Evolutionary conservation across 306 rosid species (phyloP).

Genomic region (Aeschynomene evenia): DNA sequence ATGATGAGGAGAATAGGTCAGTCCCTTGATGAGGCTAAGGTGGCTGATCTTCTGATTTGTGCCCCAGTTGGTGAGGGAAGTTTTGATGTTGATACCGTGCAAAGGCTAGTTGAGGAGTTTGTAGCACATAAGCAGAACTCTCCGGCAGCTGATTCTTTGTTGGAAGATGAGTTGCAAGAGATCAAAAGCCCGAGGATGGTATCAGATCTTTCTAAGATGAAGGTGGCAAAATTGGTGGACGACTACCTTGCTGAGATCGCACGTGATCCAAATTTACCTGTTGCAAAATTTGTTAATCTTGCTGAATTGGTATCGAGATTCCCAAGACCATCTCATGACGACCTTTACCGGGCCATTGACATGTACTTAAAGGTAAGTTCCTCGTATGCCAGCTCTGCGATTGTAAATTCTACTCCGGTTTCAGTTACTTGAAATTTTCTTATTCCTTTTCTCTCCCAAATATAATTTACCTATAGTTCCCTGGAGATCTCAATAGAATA

Average conservation of each 20-base stretch:
- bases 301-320: slow-evolving; percentile 70
- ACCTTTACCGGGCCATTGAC: slow-evolving; percentile 87
- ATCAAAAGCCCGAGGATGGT: slow-evolving; percentile 54
- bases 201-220: slow-evolving; percentile 55
- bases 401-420: background rate
- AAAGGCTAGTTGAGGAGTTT: slow-evolving; percentile 74
- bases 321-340: slow-evolving; percentile 75
- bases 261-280: slow-evolving; percentile 63
- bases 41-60: slow-evolving; percentile 63
- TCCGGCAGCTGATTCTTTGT: slow-evolving; percentile 37
- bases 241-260: slow-evolving; percentile 81
- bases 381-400: background rate
- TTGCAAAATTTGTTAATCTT: slow-evolving; percentile 52
- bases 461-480: background rate
- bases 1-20: slow-evolving; percentile 66
- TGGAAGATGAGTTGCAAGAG: slow-evolving; percentile 68
- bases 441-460: background rate
- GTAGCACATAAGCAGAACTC: slow-evolving; percentile 40
- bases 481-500: background rate
- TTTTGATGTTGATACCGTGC: slow-evolving; percentile 67
- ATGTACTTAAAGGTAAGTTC: slow-evolving; percentile 71
- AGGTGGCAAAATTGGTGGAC: slow-evolving; percentile 83
- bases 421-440: background rate
- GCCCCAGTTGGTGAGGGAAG: slow-evolving; percentile 50
- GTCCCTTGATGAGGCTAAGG: slow-evolving; percentile 74